Base-by-base conservation (phyloP, 1,284 basidiomycete species). In the Cutaneotrichosporon sp. region DNA sequence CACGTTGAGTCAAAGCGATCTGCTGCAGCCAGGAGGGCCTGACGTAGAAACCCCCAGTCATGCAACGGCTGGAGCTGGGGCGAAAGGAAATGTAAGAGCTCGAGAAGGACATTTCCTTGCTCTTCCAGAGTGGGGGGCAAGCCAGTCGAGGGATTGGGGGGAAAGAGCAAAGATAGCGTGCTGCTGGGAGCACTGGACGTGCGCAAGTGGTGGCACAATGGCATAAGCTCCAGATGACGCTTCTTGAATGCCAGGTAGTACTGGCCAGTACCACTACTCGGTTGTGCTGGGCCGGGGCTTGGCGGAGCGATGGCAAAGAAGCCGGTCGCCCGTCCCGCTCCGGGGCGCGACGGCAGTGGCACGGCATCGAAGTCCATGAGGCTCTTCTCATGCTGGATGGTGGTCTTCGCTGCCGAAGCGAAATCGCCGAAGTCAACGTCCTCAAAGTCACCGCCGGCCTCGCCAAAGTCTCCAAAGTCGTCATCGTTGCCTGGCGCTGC, bases 341-440 rank as follows among this genome's bases (percentile, higher is more conserved):
- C 61, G 4, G 69, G 60, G 27, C 64, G 57, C 17, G 70, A 69
- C 17, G 74, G 74, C n/a, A 74, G 48, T 3, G 74, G 75, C 16
- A 76, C 56, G 25, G 70, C 64, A 51, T 71, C 75, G 54, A 78
- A 74, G 49, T 76, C 74, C 43, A 77, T 58, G 38, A 76, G 57
- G 27, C 64, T 72, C 16, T 64, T 59, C 46, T 69, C 68, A 24
- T 53, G 42, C 12, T 50, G 32, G n/a, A 19, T 25, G 44, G 37
- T 53, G 57, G 5, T 67, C 31, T 71, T 49, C 4, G 43, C 32
- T 17, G 33, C 35, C 46, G 80, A 41, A 14, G 47, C 68, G 38
- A 83, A 94, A 68, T 94, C 91, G 1, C 91, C 92, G 77, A 97
- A 97, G 33, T 93, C 92, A 60, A 94, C 89, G 52, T 90, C 83